Percentiles rank a stretch among this genome's conserved stretches.
These are phyloP conservation scores for Penicillium sp. DNA, from an alignment of 2,329 filamentous ascomycete genomes.

Conservation along the genomic window DNA sequence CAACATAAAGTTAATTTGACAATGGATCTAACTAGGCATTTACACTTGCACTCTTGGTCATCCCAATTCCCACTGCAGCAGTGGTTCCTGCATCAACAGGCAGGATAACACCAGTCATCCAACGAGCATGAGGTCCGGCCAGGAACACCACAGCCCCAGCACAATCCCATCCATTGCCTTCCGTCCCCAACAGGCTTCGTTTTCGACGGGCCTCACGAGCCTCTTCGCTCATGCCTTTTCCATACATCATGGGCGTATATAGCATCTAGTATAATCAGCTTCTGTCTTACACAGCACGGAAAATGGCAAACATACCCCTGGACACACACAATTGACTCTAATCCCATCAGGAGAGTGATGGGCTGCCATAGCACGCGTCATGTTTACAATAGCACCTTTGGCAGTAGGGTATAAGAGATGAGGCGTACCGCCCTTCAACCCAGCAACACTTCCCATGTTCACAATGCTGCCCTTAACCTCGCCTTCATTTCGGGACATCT, in stretches of 20 bases:
- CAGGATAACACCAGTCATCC: slow-evolving; percentile 52
- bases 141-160: slow-evolving; percentile 53
- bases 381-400: slow-evolving; percentile 56
- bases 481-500: slow-evolving; percentile 56
- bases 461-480: slow-evolving; percentile 35
- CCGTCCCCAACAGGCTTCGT: slow-evolving; percentile 52
- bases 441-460: slow-evolving; percentile 64
- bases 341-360: slow-evolving; percentile 54
- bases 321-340: slow-evolving; percentile 57
- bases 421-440: slow-evolving; percentile 52
- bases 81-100: slow-evolving; percentile 52
- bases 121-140: slow-evolving; percentile 53
- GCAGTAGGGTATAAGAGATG: slow-evolving; percentile 55
- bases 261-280: slow-evolving; percentile 39
- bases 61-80: slow-evolving; percentile 41
- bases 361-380: slow-evolving; percentile 57
- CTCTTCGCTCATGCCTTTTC: slow-evolving; percentile 51
- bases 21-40: slow-evolving; percentile 20
- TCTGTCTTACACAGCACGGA: background rate
- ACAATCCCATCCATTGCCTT: slow-evolving; percentile 57
- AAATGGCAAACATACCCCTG: slow-evolving; percentile 33
- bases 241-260: slow-evolving; percentile 58
- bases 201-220: slow-evolving; percentile 51
- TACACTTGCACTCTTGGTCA: slow-evolving; percentile 41
- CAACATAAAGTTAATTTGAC: background rate